A percentile compares a stretch with the other conserved stretches of the same genome.
phyloP scores from a whole-genome alignment of 2,329 filamentous ascomycete genomes.

The Gnomoniopsis smithogilvyi region DNA sequence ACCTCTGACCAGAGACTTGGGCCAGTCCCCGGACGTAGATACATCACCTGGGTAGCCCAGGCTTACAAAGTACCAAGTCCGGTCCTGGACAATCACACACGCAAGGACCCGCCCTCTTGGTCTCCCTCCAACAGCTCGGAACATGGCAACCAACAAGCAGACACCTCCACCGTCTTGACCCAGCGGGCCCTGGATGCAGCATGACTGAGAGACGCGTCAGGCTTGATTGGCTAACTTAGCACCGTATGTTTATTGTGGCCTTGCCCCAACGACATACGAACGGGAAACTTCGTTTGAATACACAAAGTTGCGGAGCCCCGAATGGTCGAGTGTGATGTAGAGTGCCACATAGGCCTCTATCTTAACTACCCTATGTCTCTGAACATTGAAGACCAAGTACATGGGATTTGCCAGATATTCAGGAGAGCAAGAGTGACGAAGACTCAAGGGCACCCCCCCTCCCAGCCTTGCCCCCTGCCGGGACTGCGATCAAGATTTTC shows the following conservation, averaged over 20 bases:
- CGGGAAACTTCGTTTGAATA: not conserved
- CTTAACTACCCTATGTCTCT: slow-evolving; percentile 12
- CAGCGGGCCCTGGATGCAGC: not conserved
- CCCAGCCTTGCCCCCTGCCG: slow-evolving; percentile 12
- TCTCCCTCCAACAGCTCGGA: not conserved
- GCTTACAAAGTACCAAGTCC: not conserved
- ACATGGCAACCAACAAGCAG: slow-evolving; percentile 2
- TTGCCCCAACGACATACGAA: not conserved
- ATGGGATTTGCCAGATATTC: slow-evolving; percentile 8
- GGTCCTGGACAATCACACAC: slow-evolving; percentile 19
- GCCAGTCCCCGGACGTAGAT: slow-evolving; percentile 1
- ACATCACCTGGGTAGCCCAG: not conserved
- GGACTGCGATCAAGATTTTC: slow-evolving; percentile 13
- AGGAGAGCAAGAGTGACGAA: slow-evolving; percentile 11
- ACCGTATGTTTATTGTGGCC: not conserved
- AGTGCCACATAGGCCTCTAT: not conserved
- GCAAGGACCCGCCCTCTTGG: slow-evolving; percentile 16
- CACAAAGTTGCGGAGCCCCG: not conserved
- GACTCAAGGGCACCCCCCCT: slow-evolving; percentile 1
- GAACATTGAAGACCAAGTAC: slow-evolving; percentile 4
- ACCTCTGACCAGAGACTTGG: not conserved
- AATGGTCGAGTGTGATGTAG: not conserved
- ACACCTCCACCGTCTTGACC: not conserved
- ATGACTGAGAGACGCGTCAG: not conserved
- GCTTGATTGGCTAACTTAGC: not conserved